These are phyloP conservation scores for Botryosphaeria dothidea DNA, from an alignment of 2,329 filamentous ascomycete genomes.

Conservation along the genomic window DNA sequence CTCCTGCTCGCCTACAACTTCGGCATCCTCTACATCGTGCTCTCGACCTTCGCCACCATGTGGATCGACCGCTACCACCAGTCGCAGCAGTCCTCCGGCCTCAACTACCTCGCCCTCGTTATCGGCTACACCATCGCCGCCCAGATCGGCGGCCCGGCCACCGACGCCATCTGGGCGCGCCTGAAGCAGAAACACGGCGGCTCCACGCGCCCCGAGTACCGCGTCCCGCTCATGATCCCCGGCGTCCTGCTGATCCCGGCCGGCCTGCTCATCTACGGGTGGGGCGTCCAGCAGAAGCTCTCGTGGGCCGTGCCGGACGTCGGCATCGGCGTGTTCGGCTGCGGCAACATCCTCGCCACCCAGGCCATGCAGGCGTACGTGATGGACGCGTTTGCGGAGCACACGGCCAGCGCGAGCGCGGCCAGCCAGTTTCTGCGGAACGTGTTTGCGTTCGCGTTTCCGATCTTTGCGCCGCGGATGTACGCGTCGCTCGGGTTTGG, in stretches of 20 bases:
- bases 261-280: constrained; percentile 30
- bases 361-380: constrained; percentile 60
- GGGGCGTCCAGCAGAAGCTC: constrained; percentile 27
- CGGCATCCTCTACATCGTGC: constrained; percentile 33
- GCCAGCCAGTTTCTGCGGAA: constrained; percentile 37
- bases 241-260: constrained; percentile 28
- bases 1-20: constrained; percentile 44
- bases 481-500: constrained; percentile 39
- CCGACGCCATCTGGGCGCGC: constrained; percentile 29
- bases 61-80: constrained; percentile 27
- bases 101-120: constrained; percentile 39
- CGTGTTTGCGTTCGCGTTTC: constrained; percentile 31
- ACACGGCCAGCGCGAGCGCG: constrained; percentile 60
- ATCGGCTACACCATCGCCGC: constrained; percentile 36
- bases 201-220: constrained; percentile 25
- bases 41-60: constrained; percentile 27
- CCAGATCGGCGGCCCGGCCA: constrained; percentile 30
- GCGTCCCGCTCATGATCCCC: constrained; percentile 27
- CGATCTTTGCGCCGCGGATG: constrained; percentile 39
- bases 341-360: constrained; percentile 30
- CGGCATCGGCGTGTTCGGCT: constrained; percentile 48
- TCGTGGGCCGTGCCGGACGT: constrained; percentile 47
- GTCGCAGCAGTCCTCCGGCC: constrained; percentile 22
- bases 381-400: constrained; percentile 59
- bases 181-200: constrained; percentile 25